phyloP scores from a whole-genome alignment of 2,329 filamentous ascomycete genomes.

The Venturia aucupariae region DNA sequence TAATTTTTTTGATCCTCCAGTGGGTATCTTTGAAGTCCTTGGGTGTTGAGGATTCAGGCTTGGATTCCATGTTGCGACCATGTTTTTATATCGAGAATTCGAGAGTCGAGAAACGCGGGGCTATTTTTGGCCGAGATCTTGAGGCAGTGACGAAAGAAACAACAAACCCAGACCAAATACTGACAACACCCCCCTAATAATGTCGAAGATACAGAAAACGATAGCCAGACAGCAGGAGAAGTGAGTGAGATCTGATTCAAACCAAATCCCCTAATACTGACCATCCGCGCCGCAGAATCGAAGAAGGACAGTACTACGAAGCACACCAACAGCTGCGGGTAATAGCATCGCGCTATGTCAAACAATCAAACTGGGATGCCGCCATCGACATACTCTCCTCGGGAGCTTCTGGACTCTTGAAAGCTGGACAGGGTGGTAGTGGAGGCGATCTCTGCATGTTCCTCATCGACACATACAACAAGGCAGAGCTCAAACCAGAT shows the following conservation, averaged over 20 bases:
- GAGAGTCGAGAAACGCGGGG: background rate
- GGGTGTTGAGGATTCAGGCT: background rate
- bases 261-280: slow-evolving; percentile 15
- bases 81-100: too few relatives aligned
- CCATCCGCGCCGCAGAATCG: slow-evolving; percentile 51
- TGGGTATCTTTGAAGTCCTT: background rate
- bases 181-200: slow-evolving; percentile 13
- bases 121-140: slow-evolving; percentile 6
- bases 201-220: slow-evolving; percentile 58
- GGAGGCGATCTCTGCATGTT: slow-evolving; percentile 84
- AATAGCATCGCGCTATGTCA: slow-evolving; percentile 87
- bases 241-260: slow-evolving; percentile 30
- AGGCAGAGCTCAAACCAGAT: slow-evolving; percentile 72
- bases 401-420: slow-evolving; percentile 76
- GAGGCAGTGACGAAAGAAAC: background rate
- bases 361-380: slow-evolving; percentile 71
- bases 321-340: slow-evolving; percentile 97
- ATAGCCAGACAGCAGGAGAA: slow-evolving; percentile 70
- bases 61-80: background rate
- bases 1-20: too few relatives aligned
- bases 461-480: slow-evolving; percentile 82
- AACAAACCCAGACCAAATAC: background rate
- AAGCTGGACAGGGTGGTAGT: slow-evolving; percentile 86
- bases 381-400: slow-evolving; percentile 80
- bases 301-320: slow-evolving; percentile 91